A percentile compares a stretch with the other conserved stretches of the same genome.
phyloP scores from a whole-genome alignment of 2,329 filamentous ascomycete genomes.

The Daldinia eschscholtzii region DNA sequence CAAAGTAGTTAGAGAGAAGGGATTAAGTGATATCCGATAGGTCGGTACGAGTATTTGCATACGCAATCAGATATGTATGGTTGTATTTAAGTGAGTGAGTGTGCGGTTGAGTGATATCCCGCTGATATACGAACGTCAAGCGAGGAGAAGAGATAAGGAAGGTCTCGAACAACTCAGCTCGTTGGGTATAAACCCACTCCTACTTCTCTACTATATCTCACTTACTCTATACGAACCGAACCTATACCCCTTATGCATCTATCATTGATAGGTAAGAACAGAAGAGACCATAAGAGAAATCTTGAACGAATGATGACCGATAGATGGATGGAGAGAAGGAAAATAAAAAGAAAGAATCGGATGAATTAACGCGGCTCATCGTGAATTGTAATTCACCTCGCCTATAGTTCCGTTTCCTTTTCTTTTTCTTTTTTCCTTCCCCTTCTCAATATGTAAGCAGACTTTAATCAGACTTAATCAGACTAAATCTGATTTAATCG shows the following conservation, averaged over 20 bases:
- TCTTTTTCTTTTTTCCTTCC: neutral
- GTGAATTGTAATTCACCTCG: neutral
- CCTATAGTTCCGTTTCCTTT: neutral
- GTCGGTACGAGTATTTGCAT: constrained; percentile 5
- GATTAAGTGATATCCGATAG: neutral
- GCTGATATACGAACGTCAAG: neutral
- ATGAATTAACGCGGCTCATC: constrained; percentile 11
- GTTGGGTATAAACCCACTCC: neutral
- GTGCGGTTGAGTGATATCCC: neutral
- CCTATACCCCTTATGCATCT: neutral
- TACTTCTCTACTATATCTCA: neutral
- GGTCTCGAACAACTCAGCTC: constrained; percentile 1
- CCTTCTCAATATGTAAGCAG: neutral
- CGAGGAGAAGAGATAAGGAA: neutral
- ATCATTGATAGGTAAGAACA: neutral
- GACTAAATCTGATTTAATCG: neutral
- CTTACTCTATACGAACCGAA: neutral
- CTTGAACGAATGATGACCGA: neutral
- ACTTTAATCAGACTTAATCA: neutral
- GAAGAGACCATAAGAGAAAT: neutral
- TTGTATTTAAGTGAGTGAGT: neutral
- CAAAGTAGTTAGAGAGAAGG: neutral
- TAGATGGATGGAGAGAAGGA: neutral
- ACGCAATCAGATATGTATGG: constrained; percentile 8
- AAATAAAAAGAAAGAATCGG: neutral